Conservation (phyloP, 2,329 filamentous ascomycete species). For the Fusarium compactum region DNA sequence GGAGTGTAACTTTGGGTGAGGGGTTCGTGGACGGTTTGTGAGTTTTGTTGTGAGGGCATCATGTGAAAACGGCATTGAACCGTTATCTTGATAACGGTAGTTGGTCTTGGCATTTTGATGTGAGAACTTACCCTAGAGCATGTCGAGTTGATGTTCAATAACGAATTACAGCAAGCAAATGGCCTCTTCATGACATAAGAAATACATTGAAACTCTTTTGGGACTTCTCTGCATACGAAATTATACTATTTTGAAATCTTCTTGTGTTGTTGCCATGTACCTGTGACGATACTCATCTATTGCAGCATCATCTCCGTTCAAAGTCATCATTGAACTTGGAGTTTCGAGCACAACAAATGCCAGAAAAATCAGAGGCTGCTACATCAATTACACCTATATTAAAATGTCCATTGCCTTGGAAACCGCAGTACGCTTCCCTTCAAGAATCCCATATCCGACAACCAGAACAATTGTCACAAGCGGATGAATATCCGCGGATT, state of each 20-base stretch:
- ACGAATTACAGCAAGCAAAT: neutral
- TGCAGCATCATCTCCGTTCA: no score
- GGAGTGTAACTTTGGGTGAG: constrained; percentile 1
- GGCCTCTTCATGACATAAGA: neutral
- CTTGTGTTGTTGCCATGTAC: no score
- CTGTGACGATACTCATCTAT: no score
- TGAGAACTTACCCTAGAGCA: constrained; percentile 7
- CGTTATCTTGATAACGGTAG: constrained; percentile 19
- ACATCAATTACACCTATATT: no score
- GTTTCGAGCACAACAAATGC: no score
- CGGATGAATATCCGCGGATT: constrained; percentile 17
- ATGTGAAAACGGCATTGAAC: constrained; percentile 12
- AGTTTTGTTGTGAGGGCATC: neutral
- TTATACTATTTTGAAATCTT: no score
- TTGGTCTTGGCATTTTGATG: neutral
- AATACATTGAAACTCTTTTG: no score
- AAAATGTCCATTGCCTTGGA: no score
- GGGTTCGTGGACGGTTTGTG: constrained; percentile 9
- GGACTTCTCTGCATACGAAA: no score
- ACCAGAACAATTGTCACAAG: neutral
- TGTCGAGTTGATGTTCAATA: neutral
- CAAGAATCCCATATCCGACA: constrained; percentile 11
- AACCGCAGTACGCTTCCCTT: no score
- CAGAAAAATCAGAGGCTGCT: neutral
- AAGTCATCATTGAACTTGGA: no score